Percentiles rank a stretch among this genome's conserved stretches.
These are phyloP conservation scores for Bipolaris oryzae DNA, from an alignment of 2,329 filamentous ascomycete species.

Conservation along the genomic window DNA sequence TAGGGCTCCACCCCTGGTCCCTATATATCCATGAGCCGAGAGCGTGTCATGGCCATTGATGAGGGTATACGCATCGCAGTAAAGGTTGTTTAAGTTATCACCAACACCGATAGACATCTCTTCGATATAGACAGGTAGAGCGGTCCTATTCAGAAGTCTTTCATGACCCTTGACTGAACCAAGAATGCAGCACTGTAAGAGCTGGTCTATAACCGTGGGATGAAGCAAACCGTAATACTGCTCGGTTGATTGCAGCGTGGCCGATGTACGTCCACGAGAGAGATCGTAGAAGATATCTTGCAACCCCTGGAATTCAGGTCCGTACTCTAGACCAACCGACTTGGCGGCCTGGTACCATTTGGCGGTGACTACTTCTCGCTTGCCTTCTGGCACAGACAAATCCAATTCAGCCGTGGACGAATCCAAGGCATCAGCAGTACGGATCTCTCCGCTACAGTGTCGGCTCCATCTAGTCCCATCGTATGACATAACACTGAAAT, in stretches of 20 bases:
- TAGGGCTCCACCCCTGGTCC: too few species aligned
- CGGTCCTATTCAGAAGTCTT: too few species aligned
- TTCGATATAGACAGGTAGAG: too few species aligned
- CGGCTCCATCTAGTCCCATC: conserved; percentile 24
- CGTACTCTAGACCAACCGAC: neutral
- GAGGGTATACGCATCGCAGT: too few species aligned
- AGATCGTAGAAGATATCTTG: neutral
- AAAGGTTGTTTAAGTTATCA: too few species aligned
- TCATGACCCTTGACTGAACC: too few species aligned
- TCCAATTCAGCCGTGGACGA: neutral
- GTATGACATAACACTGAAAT: conserved; percentile 18
- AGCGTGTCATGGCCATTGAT: too few species aligned
- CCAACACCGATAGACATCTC: too few species aligned
- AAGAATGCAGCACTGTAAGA: too few species aligned
- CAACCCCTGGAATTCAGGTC: neutral
- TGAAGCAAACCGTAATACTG: too few species aligned
- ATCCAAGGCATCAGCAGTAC: neutral
- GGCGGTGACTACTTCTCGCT: neutral
- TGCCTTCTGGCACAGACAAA: neutral
- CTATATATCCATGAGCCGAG: too few species aligned
- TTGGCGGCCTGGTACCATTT: neutral
- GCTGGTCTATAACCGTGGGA: neutral
- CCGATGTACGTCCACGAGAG: neutral
- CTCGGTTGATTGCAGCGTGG: neutral
- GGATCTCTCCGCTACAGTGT: conserved; percentile 15